phyloP scores from a whole-genome alignment of 306 rosid species.

The Casuarina equisetifolia region DNA sequence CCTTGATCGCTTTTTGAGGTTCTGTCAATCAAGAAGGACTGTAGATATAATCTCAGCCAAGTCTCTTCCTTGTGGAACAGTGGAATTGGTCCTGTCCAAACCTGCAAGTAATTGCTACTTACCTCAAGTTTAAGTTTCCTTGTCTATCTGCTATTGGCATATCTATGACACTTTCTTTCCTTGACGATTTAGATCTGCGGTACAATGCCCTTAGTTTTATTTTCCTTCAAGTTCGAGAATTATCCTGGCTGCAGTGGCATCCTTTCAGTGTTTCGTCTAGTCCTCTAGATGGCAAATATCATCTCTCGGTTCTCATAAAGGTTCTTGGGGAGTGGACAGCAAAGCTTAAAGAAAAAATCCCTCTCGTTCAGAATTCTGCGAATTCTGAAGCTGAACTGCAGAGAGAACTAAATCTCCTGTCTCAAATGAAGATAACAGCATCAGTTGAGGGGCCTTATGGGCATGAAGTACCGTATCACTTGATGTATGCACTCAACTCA shows the following conservation, averaged over 20 bases:
- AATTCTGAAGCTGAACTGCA: conserved; percentile 33
- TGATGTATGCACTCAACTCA: conserved; percentile 52
- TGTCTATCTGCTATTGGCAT: conserved; percentile 4
- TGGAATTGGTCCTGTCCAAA: conserved; percentile 80
- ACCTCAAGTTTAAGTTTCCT: conserved; percentile 5
- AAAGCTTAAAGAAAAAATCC: conserved; percentile 45
- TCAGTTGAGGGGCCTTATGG: conserved; percentile 97
- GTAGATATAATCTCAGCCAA: conserved; percentile 74
- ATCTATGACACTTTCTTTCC: conserved; percentile 24
- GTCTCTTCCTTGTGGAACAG: conserved; percentile 82
- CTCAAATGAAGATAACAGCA: conserved; percentile 46
- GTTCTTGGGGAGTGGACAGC: conserved; percentile 91
- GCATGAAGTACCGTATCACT: conserved; percentile 81
- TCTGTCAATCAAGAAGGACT: conserved; percentile 73
- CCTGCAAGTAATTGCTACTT: conserved; percentile 60
- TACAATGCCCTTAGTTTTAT: conserved; percentile 95
- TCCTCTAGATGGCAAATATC: conserved; percentile 86
- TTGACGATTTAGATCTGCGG: conserved; percentile 51
- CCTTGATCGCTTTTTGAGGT: conserved; percentile 86
- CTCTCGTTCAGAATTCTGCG: not conserved
- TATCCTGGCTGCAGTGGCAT: conserved; percentile 97
- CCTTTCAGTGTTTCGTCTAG: conserved; percentile 95
- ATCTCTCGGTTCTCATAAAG: conserved; percentile 75
- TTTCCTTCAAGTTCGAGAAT: conserved; percentile 78
- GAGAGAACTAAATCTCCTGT: conserved; percentile 27